Conservation (phyloP, 805 yeast species). For the Pichia kluyveri region DNA sequence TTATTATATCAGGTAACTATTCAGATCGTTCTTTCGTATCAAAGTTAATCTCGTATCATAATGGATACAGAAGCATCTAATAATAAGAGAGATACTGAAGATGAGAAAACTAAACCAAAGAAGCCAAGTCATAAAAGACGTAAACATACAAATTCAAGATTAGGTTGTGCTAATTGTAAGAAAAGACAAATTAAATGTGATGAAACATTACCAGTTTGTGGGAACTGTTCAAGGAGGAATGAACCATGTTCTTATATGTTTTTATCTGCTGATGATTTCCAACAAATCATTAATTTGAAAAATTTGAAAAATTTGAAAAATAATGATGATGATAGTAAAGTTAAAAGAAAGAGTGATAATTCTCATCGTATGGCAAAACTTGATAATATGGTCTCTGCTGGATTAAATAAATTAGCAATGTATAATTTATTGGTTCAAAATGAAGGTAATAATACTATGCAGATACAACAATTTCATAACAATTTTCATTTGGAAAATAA, state of each 20-base stretch:
- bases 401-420: too few species aligned
- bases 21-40: too few species aligned
- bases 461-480: too few species aligned
- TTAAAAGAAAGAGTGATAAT: neutral
- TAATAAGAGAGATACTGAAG: neutral
- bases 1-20: too few species aligned
- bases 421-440: too few species aligned
- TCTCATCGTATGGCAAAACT: too few species aligned
- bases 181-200: slow-evolving; percentile 24
- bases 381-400: too few species aligned
- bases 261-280: neutral
- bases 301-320: neutral
- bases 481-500: too few species aligned
- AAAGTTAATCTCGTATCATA: too few species aligned
- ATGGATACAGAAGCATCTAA: neutral
- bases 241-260: slow-evolving; percentile 5
- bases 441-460: too few species aligned
- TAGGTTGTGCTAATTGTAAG: slow-evolving; percentile 22
- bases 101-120: slow-evolving; percentile 24
- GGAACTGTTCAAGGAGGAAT: slow-evolving; percentile 15
- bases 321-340: neutral
- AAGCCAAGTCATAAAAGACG: neutral
- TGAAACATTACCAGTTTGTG: slow-evolving; percentile 18
- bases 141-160: slow-evolving; percentile 39
- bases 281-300: neutral